Evolutionary conservation across 371 early-diverging fungal species (phyloP), one percentile per base, ranked within the genome.

Genomic region (Neoconidiobolus thromboides): DNA sequence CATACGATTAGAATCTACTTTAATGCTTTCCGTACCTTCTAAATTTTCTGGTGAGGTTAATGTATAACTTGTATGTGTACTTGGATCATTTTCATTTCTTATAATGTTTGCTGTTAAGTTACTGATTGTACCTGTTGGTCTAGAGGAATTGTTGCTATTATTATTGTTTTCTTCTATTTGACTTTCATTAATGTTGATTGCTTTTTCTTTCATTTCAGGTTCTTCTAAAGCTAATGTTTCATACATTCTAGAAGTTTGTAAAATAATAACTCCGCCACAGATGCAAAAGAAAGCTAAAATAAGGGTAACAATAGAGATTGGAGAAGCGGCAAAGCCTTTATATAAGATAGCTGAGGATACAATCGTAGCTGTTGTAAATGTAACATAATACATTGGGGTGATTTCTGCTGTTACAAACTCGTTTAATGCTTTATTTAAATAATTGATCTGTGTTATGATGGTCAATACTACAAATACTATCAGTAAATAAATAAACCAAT

Each of bases 341-440:
- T 85, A 92, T 1, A 95, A 69, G 12, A 91, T 81, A 10, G 88
- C 84, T 0, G 91, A 85, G 36, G 92, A 91, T 46, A 87, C 70
- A 52, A 95, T 88, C 2, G 96, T 94, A 42, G 89, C 77, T 7
- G 92, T 86, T 10, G 95, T 95, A 69, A 95, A 95, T 50, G 87
- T 76, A 14, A 94, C 94, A 63, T 93, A 95, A 69, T 95, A 95
- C 43, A 91, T 85, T 15, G 89, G 90, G 1, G 91, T 90, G 43
- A 90, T 90, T 57, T 88, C 67, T 55, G 92, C 91, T 5, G 95
- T 92, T 61, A 87, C 87, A 69, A 93, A 95, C 44, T 88, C 63
- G 63, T 92, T 93, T 38, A 95, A 76, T 7, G 96, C 93, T 71
- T 95, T 95, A 77, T 95, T 95, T 54, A 95, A 84, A 67, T 94